phyloP scores from a whole-genome alignment of 306 rosid species.

The Argentina anserina region DNA sequence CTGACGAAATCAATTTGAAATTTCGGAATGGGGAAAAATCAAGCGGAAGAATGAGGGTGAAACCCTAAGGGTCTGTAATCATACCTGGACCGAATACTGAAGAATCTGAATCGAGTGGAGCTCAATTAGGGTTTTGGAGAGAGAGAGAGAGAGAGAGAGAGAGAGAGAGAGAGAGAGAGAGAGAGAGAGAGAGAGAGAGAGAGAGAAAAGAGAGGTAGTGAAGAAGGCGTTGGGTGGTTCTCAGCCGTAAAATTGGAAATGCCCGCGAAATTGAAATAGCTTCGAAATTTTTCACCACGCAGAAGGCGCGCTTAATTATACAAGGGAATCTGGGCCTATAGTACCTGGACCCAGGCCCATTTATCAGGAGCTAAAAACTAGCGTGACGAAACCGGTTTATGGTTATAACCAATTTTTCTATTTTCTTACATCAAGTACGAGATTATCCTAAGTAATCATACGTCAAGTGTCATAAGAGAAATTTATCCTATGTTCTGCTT shows the following conservation, averaged over 20 bases:
- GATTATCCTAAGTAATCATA: too few species aligned
- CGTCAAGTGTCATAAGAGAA: too few species aligned
- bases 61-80: background rate
- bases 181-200: background rate
- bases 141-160: slow-evolving; percentile 6
- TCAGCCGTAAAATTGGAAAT: slow-evolving; percentile 20
- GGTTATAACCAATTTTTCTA: too few species aligned
- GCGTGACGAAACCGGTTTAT: too few species aligned
- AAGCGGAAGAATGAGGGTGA: too few species aligned
- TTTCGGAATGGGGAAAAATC: too few species aligned
- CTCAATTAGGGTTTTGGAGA: background rate
- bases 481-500: too few species aligned
- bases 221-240: slow-evolving; percentile 10
- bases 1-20: background rate
- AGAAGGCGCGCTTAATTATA: background rate
- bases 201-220: too few species aligned
- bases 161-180: slow-evolving; percentile 20
- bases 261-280: slow-evolving; percentile 36
- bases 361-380: too few species aligned
- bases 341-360: too few species aligned
- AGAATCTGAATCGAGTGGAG: background rate
- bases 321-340: background rate
- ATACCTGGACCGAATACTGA: background rate
- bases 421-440: too few species aligned
- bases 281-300: slow-evolving; percentile 12